phyloP scores from a whole-genome alignment of 2,329 filamentous ascomycete genomes.

The Cladosporium sp. region DNA sequence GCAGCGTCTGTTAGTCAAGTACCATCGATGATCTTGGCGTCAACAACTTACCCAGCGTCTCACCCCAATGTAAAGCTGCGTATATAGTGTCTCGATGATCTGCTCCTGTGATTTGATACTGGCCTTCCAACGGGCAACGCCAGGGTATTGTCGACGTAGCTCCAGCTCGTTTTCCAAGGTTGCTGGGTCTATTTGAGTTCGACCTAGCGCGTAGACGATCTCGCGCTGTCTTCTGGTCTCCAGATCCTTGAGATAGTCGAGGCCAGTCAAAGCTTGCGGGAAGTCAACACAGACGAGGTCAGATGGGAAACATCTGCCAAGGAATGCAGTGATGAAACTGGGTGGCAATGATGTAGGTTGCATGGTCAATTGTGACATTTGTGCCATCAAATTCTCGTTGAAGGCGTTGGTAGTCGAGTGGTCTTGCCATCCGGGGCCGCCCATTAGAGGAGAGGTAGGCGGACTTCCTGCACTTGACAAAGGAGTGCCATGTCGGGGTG shows the following conservation, averaged over 20 bases:
- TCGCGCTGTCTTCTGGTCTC: conserved; percentile 62
- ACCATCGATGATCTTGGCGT: neutral
- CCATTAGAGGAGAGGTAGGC: conserved; percentile 39
- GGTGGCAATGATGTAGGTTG: conserved; percentile 64
- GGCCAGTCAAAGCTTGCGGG: conserved; percentile 62
- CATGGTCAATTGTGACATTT: conserved; percentile 59
- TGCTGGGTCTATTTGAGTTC: conserved; percentile 54
- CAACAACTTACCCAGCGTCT: conserved; percentile 60
- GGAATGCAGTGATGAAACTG: conserved; percentile 62
- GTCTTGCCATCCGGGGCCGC: conserved; percentile 30
- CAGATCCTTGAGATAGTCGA: conserved; percentile 66
- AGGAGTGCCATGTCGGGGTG: conserved; percentile 31
- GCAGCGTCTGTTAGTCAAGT: neutral
- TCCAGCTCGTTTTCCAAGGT: conserved; percentile 50
- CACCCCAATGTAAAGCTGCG: conserved; percentile 61
- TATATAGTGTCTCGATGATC: conserved; percentile 58
- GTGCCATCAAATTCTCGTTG: conserved; percentile 53
- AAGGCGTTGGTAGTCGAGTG: conserved; percentile 45
- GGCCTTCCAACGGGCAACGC: conserved; percentile 56
- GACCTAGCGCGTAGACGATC: conserved; percentile 54
- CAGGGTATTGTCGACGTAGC: conserved; percentile 53
- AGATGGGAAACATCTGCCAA: conserved; percentile 59
- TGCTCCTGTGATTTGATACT: conserved; percentile 47
- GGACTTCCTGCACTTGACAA: conserved; percentile 37
- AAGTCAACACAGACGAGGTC: conserved; percentile 63